These are phyloP conservation scores for Aspergillus bridgeri DNA, from an alignment of 495 filamentous ascomycete genomes.

Conservation along the genomic window DNA sequence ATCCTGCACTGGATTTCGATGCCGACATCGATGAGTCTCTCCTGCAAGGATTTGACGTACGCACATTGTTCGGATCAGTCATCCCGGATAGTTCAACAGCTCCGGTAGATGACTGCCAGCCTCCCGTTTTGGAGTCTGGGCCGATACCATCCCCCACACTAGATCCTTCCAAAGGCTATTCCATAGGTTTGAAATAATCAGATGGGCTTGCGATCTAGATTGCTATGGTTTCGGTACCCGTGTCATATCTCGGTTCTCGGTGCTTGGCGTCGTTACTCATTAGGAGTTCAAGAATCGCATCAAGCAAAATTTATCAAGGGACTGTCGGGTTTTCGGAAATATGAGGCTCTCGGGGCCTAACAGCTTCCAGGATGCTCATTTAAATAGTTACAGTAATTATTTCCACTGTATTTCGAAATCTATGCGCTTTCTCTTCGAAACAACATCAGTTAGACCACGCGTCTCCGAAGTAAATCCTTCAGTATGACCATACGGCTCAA, in stretches of 20 bases:
- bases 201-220: not conserved
- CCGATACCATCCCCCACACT: not conserved
- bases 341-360: not conserved
- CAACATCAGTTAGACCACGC: no score
- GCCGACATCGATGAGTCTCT: not conserved
- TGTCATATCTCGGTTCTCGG: not conserved
- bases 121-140: not conserved
- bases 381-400: not conserved
- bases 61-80: constrained; percentile 1
- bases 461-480: not conserved
- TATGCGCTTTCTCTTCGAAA: not conserved
- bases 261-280: not conserved
- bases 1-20: not conserved
- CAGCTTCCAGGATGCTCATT: not conserved
- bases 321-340: not conserved
- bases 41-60: constrained; percentile 2
- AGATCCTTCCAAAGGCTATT: no score
- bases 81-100: not conserved
- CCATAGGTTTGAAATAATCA: not conserved
- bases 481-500: not conserved
- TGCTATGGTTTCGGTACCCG: not conserved
- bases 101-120: not conserved
- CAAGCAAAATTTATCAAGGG: not conserved
- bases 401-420: not conserved
- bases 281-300: not conserved